These are phyloP conservation scores for Xylariaceae sp. DNA, from an alignment of 2,329 filamentous ascomycete genomes.

Conservation along the genomic window DNA sequence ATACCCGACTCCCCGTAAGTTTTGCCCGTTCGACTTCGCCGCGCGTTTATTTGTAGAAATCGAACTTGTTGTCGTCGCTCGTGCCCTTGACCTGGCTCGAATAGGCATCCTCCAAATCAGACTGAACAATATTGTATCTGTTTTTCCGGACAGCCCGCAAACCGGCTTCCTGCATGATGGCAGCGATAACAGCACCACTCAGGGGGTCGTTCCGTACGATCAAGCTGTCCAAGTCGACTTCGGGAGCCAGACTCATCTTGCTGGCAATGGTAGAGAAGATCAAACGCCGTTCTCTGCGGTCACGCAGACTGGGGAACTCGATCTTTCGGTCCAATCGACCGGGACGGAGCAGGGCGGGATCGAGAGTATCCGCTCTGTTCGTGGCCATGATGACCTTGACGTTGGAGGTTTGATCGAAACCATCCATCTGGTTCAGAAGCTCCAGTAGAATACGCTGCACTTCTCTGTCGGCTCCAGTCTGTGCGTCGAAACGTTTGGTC, in stretches of 20 bases:
- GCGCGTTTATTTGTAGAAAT: constrained; percentile 73
- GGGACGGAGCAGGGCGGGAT: constrained; percentile 88
- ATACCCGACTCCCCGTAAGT: background rate
- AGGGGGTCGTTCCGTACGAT: constrained; percentile 96
- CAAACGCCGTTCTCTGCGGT: constrained; percentile 87
- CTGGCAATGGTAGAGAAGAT: constrained; percentile 96
- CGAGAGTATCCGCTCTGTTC: constrained; percentile 94
- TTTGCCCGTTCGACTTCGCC: background rate
- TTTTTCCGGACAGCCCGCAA: constrained; percentile 94
- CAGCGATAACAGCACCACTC: constrained; percentile 91
- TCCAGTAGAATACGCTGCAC: constrained; percentile 98
- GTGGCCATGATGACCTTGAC: constrained; percentile 99
- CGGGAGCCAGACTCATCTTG: constrained; percentile 95
- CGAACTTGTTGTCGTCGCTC: constrained; percentile 67
- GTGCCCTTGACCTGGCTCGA: constrained; percentile 88
- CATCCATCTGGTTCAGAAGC: constrained; percentile 98
- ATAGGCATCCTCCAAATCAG: constrained; percentile 94
- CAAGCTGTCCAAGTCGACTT: constrained; percentile 91
- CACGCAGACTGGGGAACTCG: constrained; percentile 91
- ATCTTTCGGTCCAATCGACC: constrained; percentile 97
- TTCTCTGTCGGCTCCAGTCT: constrained; percentile 95
- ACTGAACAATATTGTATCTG: constrained; percentile 98
- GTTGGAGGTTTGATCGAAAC: constrained; percentile 97
- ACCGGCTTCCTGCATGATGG: constrained; percentile 98
- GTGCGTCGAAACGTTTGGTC: constrained; percentile 97